Percentiles rank a stretch among this genome's conserved stretches.
phyloP scores from a whole-genome alignment of 2,329 filamentous ascomycete species.

The Gaeumannomyces sp. region DNA sequence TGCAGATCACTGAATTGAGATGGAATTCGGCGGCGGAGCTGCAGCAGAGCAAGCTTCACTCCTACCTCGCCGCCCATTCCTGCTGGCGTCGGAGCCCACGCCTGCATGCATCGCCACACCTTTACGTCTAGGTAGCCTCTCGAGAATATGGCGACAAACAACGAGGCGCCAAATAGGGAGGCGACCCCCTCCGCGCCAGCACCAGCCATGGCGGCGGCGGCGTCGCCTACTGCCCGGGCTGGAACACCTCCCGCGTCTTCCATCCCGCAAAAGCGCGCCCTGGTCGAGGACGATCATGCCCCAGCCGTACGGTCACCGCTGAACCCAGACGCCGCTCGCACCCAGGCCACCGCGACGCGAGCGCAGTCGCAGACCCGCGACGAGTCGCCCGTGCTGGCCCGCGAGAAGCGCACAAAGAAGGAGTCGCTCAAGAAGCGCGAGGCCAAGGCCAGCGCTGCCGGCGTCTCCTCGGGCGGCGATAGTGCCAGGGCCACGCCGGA shows the following conservation, averaged over 20 bases:
- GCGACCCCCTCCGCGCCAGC: slow-evolving; percentile 9
- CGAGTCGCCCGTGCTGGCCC: slow-evolving; percentile 30
- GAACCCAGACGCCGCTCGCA: slow-evolving; percentile 53
- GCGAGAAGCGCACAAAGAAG: slow-evolving; percentile 55
- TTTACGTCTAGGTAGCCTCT: too few relatives aligned
- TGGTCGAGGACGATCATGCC: slow-evolving; percentile 60
- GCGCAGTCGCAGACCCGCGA: slow-evolving; percentile 18
- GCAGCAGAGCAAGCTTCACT: too few relatives aligned
- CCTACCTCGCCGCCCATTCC: too few relatives aligned
- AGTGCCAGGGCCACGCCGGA: slow-evolving; percentile 53
- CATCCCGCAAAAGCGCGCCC: slow-evolving; percentile 57
- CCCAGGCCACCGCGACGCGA: background rate
- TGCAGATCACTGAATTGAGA: too few relatives aligned
- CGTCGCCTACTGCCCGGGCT: slow-evolving; percentile 18
- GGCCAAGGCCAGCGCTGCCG: slow-evolving; percentile 38
- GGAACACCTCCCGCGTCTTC: slow-evolving; percentile 31
- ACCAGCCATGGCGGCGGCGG: slow-evolving; percentile 27
- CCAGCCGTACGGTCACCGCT: slow-evolving; percentile 69
- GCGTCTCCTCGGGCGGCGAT: slow-evolving; percentile 31
- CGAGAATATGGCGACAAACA: slow-evolving; percentile 19
- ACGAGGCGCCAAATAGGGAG: slow-evolving; percentile 19
- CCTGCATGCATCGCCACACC: too few relatives aligned
- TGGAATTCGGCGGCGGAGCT: too few relatives aligned
- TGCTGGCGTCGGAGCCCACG: too few relatives aligned
- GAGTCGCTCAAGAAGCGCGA: slow-evolving; percentile 64